phyloP scores from a whole-genome alignment of 345 rosid species.

The Excoecaria agallocha region DNA sequence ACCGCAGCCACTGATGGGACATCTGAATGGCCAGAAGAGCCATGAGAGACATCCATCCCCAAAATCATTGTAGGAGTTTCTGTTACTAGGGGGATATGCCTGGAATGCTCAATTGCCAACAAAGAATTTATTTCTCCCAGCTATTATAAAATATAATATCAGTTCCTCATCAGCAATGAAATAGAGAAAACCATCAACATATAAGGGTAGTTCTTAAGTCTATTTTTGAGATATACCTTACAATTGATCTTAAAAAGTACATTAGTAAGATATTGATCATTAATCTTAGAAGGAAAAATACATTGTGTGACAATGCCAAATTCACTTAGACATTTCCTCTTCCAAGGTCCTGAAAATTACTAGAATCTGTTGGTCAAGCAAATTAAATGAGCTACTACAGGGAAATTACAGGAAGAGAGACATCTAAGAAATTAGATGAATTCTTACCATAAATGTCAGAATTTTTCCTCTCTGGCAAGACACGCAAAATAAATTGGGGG shows the following conservation, averaged over 20 bases:
- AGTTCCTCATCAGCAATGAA: slow-evolving; percentile 1
- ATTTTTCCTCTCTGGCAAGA: slow-evolving; percentile 75
- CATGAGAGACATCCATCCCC: slow-evolving; percentile 98
- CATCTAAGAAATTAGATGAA: slow-evolving; percentile 15
- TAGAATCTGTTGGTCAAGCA: slow-evolving; percentile 15
- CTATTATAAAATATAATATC: slow-evolving; percentile 35
- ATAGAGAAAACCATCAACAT: not conserved
- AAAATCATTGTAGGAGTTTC: slow-evolving; percentile 80
- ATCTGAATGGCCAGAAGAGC: slow-evolving; percentile 76
- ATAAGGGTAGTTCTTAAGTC: not conserved
- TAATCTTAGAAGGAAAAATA: slow-evolving; percentile 65
- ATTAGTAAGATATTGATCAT: slow-evolving; percentile 80
- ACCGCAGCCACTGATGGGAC: slow-evolving; percentile 83
- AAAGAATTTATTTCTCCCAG: slow-evolving; percentile 93
- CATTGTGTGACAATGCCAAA: slow-evolving; percentile 81
- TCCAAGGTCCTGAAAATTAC: slow-evolving; percentile 74
- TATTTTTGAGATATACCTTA: slow-evolving; percentile 51
- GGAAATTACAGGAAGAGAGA: not conserved
- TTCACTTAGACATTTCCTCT: slow-evolving; percentile 62
- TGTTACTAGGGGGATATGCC: slow-evolving; percentile 50
- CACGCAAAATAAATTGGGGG: slow-evolving; percentile 67
- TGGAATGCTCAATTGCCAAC: slow-evolving; percentile 57
- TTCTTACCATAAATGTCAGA: slow-evolving; percentile 73
- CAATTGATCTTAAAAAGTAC: slow-evolving; percentile 84
- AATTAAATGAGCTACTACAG: not conserved